Conservation (phyloP, 129 eudicot species). For the Chrysanthemum seticuspe region DNA sequence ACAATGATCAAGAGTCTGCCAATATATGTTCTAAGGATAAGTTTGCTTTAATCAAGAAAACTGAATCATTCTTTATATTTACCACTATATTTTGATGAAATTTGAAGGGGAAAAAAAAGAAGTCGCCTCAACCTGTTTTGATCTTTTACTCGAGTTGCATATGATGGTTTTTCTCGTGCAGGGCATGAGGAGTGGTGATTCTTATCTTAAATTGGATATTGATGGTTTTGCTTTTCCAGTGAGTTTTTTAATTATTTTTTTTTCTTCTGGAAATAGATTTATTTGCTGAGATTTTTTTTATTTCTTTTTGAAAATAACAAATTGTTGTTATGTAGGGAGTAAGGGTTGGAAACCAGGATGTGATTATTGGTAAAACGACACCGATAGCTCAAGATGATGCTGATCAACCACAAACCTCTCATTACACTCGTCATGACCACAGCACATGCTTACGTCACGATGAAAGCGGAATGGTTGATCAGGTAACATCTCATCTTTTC, state of each 20-base stretch:
- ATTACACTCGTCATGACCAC: conserved; percentile 83
- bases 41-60: no score
- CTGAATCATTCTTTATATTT: no score
- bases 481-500: conserved; percentile 29
- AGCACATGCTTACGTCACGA: conserved; percentile 90
- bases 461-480: conserved; percentile 96
- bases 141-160: no score
- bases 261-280: background rate
- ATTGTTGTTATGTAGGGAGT: conserved; percentile 48
- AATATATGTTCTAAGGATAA: no score
- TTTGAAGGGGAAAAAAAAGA: background rate
- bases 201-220: conserved; percentile 81
- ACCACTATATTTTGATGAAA: no score
- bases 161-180: no score
- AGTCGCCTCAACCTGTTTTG: no score
- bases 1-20: no score
- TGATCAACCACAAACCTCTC: conserved; percentile 67
- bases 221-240: conserved; percentile 94
- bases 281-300: background rate
- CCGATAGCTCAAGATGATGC: conserved; percentile 84
- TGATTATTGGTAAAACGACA: conserved; percentile 89
- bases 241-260: conserved; percentile 22
- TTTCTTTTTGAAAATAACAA: background rate
- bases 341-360: conserved; percentile 90
- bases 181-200: no score